These are phyloP conservation scores for Zygotorulaspora chibaensis DNA, from an alignment of 805 yeast genomes.

Conservation along the genomic window DNA sequence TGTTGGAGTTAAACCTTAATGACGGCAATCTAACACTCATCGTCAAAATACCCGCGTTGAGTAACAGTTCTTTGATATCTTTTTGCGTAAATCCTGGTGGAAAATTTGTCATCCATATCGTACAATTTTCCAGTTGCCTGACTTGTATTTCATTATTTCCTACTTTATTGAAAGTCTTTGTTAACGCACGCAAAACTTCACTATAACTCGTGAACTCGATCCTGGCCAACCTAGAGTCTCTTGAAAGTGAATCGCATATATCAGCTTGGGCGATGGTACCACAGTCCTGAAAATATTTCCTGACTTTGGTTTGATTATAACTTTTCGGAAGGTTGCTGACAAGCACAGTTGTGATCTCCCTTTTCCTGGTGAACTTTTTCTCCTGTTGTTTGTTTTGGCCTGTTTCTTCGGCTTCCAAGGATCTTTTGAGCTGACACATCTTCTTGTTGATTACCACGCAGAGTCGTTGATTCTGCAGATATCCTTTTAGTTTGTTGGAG, in stretches of 20 bases:
- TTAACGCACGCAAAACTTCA: constrained; percentile 53
- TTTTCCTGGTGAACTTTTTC: constrained; percentile 12
- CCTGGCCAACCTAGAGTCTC: constrained; percentile 40
- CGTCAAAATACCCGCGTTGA: constrained; percentile 37
- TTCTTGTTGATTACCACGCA: not conserved
- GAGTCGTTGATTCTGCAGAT: not conserved
- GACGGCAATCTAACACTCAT: constrained; percentile 62
- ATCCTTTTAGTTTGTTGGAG: too few relatives aligned
- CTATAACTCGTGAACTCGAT: constrained; percentile 51
- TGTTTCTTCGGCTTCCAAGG: constrained; percentile 7
- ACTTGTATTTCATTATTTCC: constrained; percentile 45
- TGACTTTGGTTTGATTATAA: constrained; percentile 39
- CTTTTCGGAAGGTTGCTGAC: constrained; percentile 45
- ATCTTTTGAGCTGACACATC: constrained; percentile 8
- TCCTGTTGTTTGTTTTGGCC: constrained; percentile 6
- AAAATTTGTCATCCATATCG: constrained; percentile 71
- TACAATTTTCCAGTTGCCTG: constrained; percentile 41
- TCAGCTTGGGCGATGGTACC: constrained; percentile 47
- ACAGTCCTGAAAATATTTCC: constrained; percentile 52
- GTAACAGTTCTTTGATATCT: constrained; percentile 41
- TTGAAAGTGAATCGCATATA: constrained; percentile 20
- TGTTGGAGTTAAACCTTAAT: constrained; percentile 45
- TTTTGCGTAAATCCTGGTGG: constrained; percentile 50
- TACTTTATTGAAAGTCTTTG: constrained; percentile 51
- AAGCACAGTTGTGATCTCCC: constrained; percentile 59